phyloP scores from a whole-genome alignment of 441 rosid genomes.

The Jatropha multifida region DNA sequence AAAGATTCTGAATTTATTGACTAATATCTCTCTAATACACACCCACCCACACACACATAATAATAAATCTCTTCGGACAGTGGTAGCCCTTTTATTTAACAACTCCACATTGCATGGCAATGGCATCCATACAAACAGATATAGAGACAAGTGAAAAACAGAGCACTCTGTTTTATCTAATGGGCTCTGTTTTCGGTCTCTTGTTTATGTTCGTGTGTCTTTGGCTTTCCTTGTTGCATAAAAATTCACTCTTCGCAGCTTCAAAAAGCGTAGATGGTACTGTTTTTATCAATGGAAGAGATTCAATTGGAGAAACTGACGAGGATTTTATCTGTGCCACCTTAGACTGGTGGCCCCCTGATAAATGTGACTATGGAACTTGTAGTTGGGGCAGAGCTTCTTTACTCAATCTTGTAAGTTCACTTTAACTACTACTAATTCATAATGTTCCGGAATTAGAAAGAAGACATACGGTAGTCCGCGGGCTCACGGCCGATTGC shows the following conservation, averaged over 20 bases:
- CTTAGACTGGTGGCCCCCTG: constrained; percentile 43
- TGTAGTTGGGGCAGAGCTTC: constrained; percentile 38
- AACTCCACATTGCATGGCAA: constrained; percentile 5
- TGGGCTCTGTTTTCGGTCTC: constrained; percentile 24
- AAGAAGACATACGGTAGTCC: no score
- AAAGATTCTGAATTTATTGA: not conserved
- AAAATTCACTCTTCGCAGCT: constrained; percentile 8
- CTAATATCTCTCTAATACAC: not conserved
- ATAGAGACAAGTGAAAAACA: not conserved
- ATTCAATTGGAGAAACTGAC: constrained; percentile 38
- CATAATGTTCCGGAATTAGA: no score
- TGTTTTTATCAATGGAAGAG: constrained; percentile 40
- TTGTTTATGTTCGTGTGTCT: constrained; percentile 10
- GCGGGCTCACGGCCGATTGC: no score
- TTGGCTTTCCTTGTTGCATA: constrained; percentile 24
- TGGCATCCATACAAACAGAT: constrained; percentile 3
- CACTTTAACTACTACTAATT: no score
- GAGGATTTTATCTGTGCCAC: constrained; percentile 52
- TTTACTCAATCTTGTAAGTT: constrained; percentile 30
- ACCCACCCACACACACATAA: no score
- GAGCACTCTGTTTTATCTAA: constrained; percentile 9
- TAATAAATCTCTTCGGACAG: not conserved
- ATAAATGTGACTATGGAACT: constrained; percentile 38
- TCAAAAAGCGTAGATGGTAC: constrained; percentile 25
- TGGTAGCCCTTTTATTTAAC: not conserved